phyloP scores from a whole-genome alignment of 2,329 filamentous ascomycete species.

The Eutypa lata region DNA sequence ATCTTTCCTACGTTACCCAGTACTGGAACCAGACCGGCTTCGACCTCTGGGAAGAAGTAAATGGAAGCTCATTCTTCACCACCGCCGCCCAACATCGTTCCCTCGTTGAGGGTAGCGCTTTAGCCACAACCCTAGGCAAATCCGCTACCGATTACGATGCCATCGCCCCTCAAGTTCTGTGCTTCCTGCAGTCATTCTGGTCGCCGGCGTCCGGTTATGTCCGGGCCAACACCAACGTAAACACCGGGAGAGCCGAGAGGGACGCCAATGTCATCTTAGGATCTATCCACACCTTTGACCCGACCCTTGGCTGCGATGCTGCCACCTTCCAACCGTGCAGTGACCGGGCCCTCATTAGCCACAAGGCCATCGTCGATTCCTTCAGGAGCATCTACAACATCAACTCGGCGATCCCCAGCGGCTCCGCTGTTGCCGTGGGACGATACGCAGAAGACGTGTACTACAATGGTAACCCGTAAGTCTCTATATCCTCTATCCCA shows the following conservation, averaged over 20 bases:
- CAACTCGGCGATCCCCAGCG: constrained; percentile 62
- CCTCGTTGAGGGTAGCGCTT: constrained; percentile 62
- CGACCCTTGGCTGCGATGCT: constrained; percentile 61
- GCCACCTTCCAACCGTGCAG: constrained; percentile 78
- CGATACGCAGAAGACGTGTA: constrained; percentile 72
- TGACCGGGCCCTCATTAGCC: constrained; percentile 65
- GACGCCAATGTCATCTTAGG: constrained; percentile 69
- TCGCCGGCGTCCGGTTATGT: constrained; percentile 55
- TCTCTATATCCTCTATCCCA: not conserved
- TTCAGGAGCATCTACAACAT: constrained; percentile 69
- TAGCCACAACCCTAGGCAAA: constrained; percentile 62
- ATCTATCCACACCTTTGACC: constrained; percentile 69
- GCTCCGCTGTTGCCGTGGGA: constrained; percentile 60
- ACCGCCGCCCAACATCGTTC: constrained; percentile 65
- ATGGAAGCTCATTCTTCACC: constrained; percentile 78
- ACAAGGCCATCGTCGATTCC: constrained; percentile 71
- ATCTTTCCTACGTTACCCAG: constrained; percentile 70
- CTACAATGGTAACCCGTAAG: constrained; percentile 67
- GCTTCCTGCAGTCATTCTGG: constrained; percentile 76
- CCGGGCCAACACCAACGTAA: constrained; percentile 65
- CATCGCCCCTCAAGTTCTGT: constrained; percentile 68
- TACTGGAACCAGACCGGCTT: constrained; percentile 67
- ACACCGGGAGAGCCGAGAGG: constrained; percentile 62
- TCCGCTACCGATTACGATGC: constrained; percentile 58
- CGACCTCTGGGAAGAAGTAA: constrained; percentile 82